Conservation (phyloP, 352 stramenopile genomes). For the Phytophthora aleatoria region DNA sequence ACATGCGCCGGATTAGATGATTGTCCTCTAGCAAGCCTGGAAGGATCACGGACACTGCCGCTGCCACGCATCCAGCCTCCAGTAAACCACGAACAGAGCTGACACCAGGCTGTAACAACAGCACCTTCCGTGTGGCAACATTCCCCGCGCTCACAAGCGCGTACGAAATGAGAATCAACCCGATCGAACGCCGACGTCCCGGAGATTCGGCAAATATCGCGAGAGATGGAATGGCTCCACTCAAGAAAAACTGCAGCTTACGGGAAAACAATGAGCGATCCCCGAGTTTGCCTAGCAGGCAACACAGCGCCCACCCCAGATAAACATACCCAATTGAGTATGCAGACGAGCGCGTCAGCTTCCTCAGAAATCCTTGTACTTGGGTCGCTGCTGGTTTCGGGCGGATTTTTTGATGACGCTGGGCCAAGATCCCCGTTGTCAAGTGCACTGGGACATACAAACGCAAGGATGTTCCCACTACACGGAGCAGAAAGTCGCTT, state of each 20-base stretch:
- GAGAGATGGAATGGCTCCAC: constrained; percentile 44
- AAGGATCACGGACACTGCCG: constrained; percentile 40
- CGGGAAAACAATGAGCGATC: constrained; percentile 5
- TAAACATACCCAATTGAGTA: constrained; percentile 19
- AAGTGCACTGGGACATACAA: constrained; percentile 17
- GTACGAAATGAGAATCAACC: constrained; percentile 62
- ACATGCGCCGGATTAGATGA: constrained; percentile 28
- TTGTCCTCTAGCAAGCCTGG: constrained; percentile 28
- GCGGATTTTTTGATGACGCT: constrained; percentile 7
- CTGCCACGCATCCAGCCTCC: constrained; percentile 39
- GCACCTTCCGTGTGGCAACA: constrained; percentile 33
- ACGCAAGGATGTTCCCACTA: constrained; percentile 10
- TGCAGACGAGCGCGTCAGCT: constrained; percentile 7
- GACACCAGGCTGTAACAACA: constrained; percentile 33
- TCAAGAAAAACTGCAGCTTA: constrained; percentile 54
- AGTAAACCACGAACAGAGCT: constrained; percentile 28
- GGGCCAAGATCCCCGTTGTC: constrained; percentile 13
- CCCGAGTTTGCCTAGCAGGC: constrained; percentile 13
- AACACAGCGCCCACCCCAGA: constrained; percentile 15
- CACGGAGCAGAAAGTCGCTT: constrained; percentile 11
- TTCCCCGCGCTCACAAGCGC: constrained; percentile 51
- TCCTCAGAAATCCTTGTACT: constrained; percentile 11
- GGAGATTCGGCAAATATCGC: constrained; percentile 54
- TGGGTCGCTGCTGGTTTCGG: constrained; percentile 7
- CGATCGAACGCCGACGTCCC: constrained; percentile 50